Evolutionary conservation across 106 monocot species (phyloP), one percentile per base, ranked within the genome.

Genomic region (Ottelia alismoides): DNA sequence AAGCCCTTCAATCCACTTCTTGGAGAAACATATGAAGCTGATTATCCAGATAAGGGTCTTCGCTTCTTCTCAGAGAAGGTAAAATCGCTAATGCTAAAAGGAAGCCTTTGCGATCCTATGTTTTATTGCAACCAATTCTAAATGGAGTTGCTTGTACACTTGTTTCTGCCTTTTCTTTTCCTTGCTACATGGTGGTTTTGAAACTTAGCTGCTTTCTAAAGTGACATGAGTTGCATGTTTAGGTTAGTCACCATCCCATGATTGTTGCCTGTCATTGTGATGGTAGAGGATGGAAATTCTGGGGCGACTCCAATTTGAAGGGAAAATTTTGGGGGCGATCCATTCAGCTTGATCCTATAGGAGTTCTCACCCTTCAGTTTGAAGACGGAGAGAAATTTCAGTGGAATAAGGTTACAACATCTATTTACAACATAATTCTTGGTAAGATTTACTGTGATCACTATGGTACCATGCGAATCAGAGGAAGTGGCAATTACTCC

Each of bases 221-320:
- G n/a, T n/a, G n/a, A n/a, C n/a, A n/a, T n/a, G n/a, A n/a, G n/a
- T n/a, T n/a, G n/a, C n/a, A n/a, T n/a, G n/a, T n/a, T n/a, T n/a
- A 92, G 92, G 92, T 92, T n/a, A 92, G 92, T 75, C 92, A 92
- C 65, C 92, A 87, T 35, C 92, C 92, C 35, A 79, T 92, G 92
- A 57, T 87, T 56, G 92, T 92, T 55, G 92, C 92, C 52, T 92
- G 92, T 60, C 92, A 92, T 40, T 92, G 92, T 68, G 86, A 87
- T 46, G 92, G 86, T 29, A 79, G 64, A 72, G 92, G 92, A 27
- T 92, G 92, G 92, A 92, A 82, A 54, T 92, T 92, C 49, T 87
- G 87, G 86, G 92, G 82, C 27, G 87, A 92, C 61, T 92, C 92
- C 1, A 92, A 92, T 67, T 62, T 92, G 22, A 92, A 83, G 74